These are phyloP conservation scores for Dictyostelium purpureum DNA, from an alignment of 78 protist genomes.

Conservation along the genomic window DNA sequence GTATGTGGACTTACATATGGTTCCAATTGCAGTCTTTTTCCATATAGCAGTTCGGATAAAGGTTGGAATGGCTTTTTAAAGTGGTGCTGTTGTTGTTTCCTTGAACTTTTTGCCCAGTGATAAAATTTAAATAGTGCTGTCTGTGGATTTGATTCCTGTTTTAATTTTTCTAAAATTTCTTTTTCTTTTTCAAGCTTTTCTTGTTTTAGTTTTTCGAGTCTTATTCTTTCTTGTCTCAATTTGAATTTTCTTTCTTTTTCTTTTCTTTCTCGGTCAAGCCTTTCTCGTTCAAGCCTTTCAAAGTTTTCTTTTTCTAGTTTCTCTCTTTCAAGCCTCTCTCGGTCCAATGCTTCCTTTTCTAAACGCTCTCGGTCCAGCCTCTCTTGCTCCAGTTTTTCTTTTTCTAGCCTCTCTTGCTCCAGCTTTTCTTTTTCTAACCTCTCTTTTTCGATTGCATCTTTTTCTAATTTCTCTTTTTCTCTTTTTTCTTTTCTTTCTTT, in stretches of 20 bases:
- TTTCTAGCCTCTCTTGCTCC: neutral
- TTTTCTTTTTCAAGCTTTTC: neutral
- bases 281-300: neutral
- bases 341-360: neutral
- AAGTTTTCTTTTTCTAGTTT: neutral
- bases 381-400: neutral
- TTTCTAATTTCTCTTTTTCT: neutral
- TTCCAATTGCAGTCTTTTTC: neutral
- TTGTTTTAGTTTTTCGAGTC: neutral
- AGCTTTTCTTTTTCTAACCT: neutral
- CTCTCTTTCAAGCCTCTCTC: neutral
- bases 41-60: neutral
- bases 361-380: neutral
- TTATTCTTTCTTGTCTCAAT: neutral
- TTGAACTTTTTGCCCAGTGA: conserved; percentile 13
- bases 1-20: conserved; percentile 72
- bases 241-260: neutral
- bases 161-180: neutral
- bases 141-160: neutral
- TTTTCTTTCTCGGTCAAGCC: neutral
- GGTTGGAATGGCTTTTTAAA: conserved; percentile 41
- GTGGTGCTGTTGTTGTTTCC: neutral
- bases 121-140: conserved; percentile 3
- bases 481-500: neutral
- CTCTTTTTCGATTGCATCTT: neutral